Evolutionary conservation across 2,329 filamentous ascomycete species (phyloP).

Genomic region (Blastomyces silverae): DNA sequence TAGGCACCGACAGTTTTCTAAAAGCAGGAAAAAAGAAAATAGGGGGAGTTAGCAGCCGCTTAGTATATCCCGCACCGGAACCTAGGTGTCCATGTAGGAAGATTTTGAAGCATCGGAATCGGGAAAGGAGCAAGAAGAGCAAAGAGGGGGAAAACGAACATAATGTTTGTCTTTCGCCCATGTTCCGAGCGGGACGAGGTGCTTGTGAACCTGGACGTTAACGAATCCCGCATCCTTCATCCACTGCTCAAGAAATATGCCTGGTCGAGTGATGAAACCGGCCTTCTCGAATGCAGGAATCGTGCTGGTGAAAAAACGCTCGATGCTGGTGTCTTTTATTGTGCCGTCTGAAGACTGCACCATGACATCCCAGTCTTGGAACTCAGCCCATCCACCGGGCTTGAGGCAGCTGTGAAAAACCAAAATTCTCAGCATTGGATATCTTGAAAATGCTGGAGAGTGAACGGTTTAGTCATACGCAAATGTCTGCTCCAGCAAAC

Average conservation of each 20-base stretch:
- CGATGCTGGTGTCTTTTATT: slow-evolving; percentile 11
- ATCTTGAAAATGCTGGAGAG: background rate
- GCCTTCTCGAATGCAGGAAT: slow-evolving; percentile 11
- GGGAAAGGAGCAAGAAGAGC: slow-evolving; percentile 20
- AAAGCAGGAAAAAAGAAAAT: background rate
- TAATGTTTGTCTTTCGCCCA: slow-evolving; percentile 26
- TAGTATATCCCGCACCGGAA: background rate
- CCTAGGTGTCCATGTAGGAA: background rate
- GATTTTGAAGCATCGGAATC: slow-evolving; percentile 19
- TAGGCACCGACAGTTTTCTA: slow-evolving; percentile 11
- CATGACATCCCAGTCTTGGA: slow-evolving; percentile 28
- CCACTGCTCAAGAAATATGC: slow-evolving; percentile 18
- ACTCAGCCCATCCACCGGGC: slow-evolving; percentile 42
- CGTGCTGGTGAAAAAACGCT: slow-evolving; percentile 2
- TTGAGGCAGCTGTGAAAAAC: slow-evolving; percentile 20
- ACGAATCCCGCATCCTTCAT: slow-evolving; percentile 26
- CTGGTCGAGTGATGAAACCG: slow-evolving; percentile 5
- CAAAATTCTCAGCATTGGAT: background rate
- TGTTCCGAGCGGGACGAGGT: slow-evolving; percentile 25
- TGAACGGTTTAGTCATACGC: slow-evolving; percentile 35
- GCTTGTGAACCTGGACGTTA: slow-evolving; percentile 20
- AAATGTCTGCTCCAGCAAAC: slow-evolving; percentile 42
- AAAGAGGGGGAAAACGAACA: slow-evolving; percentile 13
- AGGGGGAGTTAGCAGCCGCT: background rate
- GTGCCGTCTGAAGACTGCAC: slow-evolving; percentile 12